Evolutionary conservation across 352 stramenopile species (phyloP), one percentile per base, ranked within the genome.

Genomic region (Globisporangium spinosum): DNA sequence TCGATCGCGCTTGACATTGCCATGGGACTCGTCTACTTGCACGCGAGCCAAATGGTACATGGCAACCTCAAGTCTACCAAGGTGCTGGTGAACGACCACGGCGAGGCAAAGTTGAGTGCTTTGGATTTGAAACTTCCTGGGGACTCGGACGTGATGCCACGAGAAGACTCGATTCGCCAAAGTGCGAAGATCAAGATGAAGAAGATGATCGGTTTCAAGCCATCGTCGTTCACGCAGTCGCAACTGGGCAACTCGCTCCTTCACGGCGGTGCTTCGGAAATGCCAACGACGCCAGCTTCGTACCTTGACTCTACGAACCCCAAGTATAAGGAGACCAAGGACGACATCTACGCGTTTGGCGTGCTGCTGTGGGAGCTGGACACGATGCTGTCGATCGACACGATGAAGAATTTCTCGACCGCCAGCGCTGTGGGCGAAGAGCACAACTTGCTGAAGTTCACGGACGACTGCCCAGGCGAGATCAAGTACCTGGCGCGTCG

Each of bases 21-120:
- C n/a, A 91, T 91, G 78, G 87, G 73, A 0, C 77, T 94, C 2
- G 78, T 89, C 57, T 94, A 94, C 51, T 69, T 94, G 7, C 87
- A 94, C 55, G 75, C 77, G 10, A 78, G 78, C 65, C 79, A 87
- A 34, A 65, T 89, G 54, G 77, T 84, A 20, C 87, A 93, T 25
- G 82, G 83, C 35, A 71, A 78, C 35, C 68, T 94, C 5, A 82
- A 79, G 7, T 76, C 87, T 1, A 77, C 79, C 7, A 91, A 90
- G 43, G 84, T 94, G 20, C 70, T 91, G 8, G 66, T 94, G 53
- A 91, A 92, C 66, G 80, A 91, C 43, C 76, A 87, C 27, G 82
- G 84, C 32, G 83, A 91, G 60, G 87, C 84, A 0, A 94, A 94
- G 66, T 76, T 94, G n/a, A 89, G 80, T 53, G 82, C 76, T 17